phyloP scores from a whole-genome alignment of 805 yeast species.

The Monosporozyma servazzii region DNA sequence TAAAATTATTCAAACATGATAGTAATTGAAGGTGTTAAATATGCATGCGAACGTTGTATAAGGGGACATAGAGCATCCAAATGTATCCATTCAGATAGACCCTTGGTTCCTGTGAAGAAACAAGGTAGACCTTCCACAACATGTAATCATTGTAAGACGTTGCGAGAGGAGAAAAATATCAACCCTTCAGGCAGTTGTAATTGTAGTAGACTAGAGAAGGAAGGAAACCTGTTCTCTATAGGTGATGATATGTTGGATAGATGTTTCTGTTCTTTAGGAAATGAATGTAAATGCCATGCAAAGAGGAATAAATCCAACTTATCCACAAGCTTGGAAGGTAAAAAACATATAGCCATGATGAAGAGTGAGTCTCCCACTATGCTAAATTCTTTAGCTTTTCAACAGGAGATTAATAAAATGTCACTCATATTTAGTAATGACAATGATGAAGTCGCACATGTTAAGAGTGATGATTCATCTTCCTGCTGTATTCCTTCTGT shows the following conservation, averaged over 20 bases:
- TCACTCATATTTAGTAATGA: background rate
- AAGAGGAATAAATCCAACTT: slow-evolving; percentile 2
- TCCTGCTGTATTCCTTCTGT: background rate
- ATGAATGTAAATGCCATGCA: slow-evolving; percentile 10
- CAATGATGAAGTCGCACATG: background rate
- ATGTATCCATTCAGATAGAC: slow-evolving; percentile 85
- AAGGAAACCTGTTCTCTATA: background rate
- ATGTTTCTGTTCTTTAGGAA: slow-evolving; percentile 6
- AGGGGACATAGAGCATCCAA: slow-evolving; percentile 92
- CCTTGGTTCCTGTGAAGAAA: slow-evolving; percentile 82
- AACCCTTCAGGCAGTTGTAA: slow-evolving; percentile 35
- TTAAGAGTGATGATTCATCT: background rate
- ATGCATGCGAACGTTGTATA: slow-evolving; percentile 92
- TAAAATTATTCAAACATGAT: slow-evolving; percentile 46
- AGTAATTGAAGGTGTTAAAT: slow-evolving; percentile 79
- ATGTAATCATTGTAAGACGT: slow-evolving; percentile 76
- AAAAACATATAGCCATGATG: background rate
- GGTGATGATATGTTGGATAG: slow-evolving; percentile 1
- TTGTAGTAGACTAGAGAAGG: slow-evolving; percentile 5
- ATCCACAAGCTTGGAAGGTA: background rate
- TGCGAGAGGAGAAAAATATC: slow-evolving; percentile 53
- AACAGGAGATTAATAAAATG: background rate
- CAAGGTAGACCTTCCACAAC: slow-evolving; percentile 94
- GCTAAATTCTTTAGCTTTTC: background rate
- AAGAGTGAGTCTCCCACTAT: background rate